Base-by-base conservation (phyloP, 805 yeast genomes). In the Priceomyces haplophilus region DNA sequence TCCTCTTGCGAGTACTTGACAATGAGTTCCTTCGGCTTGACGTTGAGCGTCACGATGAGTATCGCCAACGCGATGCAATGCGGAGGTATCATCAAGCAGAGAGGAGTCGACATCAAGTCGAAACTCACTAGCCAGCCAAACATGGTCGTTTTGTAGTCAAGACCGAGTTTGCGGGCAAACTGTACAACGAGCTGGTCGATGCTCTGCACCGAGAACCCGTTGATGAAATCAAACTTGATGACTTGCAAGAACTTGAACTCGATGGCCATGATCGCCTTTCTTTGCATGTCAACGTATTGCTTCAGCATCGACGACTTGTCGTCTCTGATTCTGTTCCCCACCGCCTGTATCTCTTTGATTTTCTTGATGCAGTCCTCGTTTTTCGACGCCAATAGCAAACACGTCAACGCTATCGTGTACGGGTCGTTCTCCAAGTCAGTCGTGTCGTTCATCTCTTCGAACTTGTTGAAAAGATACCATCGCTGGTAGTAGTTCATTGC, bases 281-380 rank as follows among this genome's bases (percentile, higher is more conserved):
- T 72, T 50, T 80, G 82, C 20, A 65, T 69, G 18, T 85, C 91
- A 7, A 76, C 45, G 40, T 36, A 44, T 17, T 42, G 41, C 32
- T 40, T 39, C 34, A 38, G 44, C 43, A 40, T 40, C 27, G 39
- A 29, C 37, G 41, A 38, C n/a, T 38, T 35, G 4, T 73, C 66
- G 40, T 62, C 66, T 51, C 69, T 56, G n/a, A 62, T 50, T 51
- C 58, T 67, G 54, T 73, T 69, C 25, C 76, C 76, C 12, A 73
- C 78, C 3, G 63, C 59, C 35, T 83, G 74, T 10, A 88, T 72
- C 35, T 85, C 87, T 40, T 79, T 71, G 12, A 84, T 59, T 51
- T 85, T 85, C 58, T 88, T 88, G 33, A 88, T 82, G 33, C 89
- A 86, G 55, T 89, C 97, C 55, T 87, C 95, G 49, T 82, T 80